These are phyloP conservation scores for Cryptococcus maquisensis DNA, from an alignment of 1,284 basidiomycete species.

Conservation along the genomic window DNA sequence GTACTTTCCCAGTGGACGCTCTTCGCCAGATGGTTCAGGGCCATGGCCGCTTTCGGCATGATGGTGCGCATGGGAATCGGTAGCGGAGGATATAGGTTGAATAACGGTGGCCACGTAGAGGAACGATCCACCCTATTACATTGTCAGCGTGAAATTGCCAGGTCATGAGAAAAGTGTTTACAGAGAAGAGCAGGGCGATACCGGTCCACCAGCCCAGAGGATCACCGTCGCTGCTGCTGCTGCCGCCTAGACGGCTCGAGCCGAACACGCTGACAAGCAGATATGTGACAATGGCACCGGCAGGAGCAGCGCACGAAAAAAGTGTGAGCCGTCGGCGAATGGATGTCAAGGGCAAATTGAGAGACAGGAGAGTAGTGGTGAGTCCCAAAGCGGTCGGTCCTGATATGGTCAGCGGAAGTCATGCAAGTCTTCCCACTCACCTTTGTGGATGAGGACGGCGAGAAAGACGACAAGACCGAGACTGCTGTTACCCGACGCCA, in stretches of 20 bases:
- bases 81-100: constrained; percentile 56
- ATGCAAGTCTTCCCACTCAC: constrained; percentile 47
- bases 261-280: constrained; percentile 59
- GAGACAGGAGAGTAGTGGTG: constrained; percentile 71
- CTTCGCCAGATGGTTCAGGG: constrained; percentile 34
- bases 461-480: constrained; percentile 78
- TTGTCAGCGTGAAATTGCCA: not conserved
- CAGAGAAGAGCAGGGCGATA: constrained; percentile 47
- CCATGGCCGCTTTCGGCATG: constrained; percentile 32
- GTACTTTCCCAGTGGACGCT: constrained; percentile 51
- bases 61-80: constrained; percentile 34
- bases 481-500: constrained; percentile 28
- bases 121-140: constrained; percentile 78
- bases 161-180: constrained; percentile 19
- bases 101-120: constrained; percentile 89
- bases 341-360: constrained; percentile 61
- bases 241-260: constrained; percentile 3
- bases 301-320: constrained; percentile 74
- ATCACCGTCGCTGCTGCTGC: constrained; percentile 17
- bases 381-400: constrained; percentile 81
- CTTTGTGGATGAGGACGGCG: constrained; percentile 84
- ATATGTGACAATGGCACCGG: constrained; percentile 69
- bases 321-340: constrained; percentile 70
- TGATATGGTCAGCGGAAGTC: constrained; percentile 36
- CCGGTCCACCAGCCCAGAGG: constrained; percentile 60